These are phyloP conservation scores for Theileria annulata DNA, from an alignment of 169 alveolate genomes.

Conservation along the genomic window DNA sequence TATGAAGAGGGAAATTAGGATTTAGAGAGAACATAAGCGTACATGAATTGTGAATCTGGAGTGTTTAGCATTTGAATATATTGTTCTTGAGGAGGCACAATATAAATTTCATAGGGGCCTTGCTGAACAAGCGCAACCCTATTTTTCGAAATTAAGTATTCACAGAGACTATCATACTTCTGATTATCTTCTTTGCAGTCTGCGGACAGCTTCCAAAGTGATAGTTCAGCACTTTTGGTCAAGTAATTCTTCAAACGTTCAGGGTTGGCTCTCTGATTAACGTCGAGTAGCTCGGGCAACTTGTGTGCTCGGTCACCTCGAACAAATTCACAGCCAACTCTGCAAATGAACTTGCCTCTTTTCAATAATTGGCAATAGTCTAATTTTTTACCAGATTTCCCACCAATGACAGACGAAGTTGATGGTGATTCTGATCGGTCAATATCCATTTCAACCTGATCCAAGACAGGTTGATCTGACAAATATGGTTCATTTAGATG, in stretches of 20 bases:
- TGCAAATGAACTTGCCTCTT: conserved; percentile 74
- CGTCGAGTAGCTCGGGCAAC: conserved; percentile 65
- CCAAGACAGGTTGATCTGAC: background rate
- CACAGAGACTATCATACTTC: conserved; percentile 73
- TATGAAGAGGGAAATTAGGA: conserved; percentile 9
- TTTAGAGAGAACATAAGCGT: conserved; percentile 67
- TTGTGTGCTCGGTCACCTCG: conserved; percentile 63
- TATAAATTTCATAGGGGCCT: conserved; percentile 66
- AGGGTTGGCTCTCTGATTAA: conserved; percentile 68
- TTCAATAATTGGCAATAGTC: conserved; percentile 58
- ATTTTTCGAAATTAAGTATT: conserved; percentile 68
- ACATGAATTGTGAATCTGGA: conserved; percentile 76
- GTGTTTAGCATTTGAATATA: conserved; percentile 50
- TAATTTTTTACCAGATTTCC: background rate
- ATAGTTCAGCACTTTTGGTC: conserved; percentile 52
- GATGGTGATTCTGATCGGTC: too few relatives aligned
- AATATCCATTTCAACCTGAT: background rate
- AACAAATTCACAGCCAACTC: conserved; percentile 62
- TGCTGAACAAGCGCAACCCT: conserved; percentile 72
- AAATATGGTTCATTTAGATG: background rate
- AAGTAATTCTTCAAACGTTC: conserved; percentile 56
- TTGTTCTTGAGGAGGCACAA: conserved; percentile 71
- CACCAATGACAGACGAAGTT: background rate
- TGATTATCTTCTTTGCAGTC: conserved; percentile 67
- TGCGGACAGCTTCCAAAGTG: conserved; percentile 76